Evolutionary conservation across 208 protist genomes (phyloP), one percentile per base, ranked within the genome.

Genomic region (Strigomonas culicis): DNA sequence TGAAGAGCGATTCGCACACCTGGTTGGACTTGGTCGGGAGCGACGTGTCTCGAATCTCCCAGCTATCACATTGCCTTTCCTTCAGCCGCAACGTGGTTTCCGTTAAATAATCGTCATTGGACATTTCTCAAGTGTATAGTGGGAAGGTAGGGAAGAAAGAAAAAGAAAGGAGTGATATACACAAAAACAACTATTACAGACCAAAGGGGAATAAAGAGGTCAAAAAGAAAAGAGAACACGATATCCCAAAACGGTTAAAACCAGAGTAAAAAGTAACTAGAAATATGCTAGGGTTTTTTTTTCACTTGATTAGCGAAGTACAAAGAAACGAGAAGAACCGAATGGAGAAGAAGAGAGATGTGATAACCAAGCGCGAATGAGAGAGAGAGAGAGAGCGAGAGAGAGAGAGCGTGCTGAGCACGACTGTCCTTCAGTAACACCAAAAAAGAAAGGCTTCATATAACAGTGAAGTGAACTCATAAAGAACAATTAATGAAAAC

Each of bases 1-100:
- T 79, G 51, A 96, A 96, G 31, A 96, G 72, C 4, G 83, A 79
- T 62, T 96, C 90, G 57, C 87, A 87, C 19, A 91, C 66, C 24
- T 74, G 66, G 34, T 85, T 72, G 0, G n/a, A 36, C 11, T 63
- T 70, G 0, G 50, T 43, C 8, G 90, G 82, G 24, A 91, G 52
- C 4, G 60, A 61, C 2, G 70, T 74, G 56, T 95, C 86, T 4
- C 76, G 62, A 15, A 95, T 62, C 64, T 92, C 83, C 85, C 86
- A 93, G 32, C 70, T 63, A 25, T 82, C 68, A 22, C 74, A 78
- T 46, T 77, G 72, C 10, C 80, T 50, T 57, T 55, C 51, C 15
- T 27, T 13, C 28, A 17, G 17, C 1, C 22, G 43, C 43, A 22
- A 27, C n/a, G 19, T 44, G 8, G 39, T 44, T 19, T 44, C 39